phyloP scores from a whole-genome alignment of 176 grass and related monocot species.

The Oryza coarctata region DNA sequence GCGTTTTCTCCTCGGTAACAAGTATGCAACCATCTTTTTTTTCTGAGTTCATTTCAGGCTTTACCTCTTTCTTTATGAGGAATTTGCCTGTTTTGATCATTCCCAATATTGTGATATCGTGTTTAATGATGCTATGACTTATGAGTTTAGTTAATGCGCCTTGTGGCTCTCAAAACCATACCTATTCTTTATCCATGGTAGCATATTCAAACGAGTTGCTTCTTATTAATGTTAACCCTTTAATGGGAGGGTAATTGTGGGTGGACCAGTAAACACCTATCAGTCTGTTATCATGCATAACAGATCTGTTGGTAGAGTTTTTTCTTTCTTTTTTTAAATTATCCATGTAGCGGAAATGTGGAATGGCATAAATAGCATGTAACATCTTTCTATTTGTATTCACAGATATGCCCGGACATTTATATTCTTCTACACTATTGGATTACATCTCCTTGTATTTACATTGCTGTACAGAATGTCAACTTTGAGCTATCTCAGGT shows the following conservation, averaged over 20 bases:
- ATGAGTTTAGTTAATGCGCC: neutral
- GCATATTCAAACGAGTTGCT: neutral
- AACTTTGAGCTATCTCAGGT: conserved; percentile 89
- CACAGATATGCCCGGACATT: conserved; percentile 92
- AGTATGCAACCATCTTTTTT: conserved; percentile 55
- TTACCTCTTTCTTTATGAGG: neutral
- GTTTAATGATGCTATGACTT: neutral
- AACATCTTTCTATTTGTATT: conserved; percentile 20
- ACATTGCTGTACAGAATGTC: conserved; percentile 99
- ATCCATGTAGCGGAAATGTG: neutral
- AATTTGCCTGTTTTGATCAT: conserved; percentile 7
- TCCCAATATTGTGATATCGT: neutral
- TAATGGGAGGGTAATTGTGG: neutral
- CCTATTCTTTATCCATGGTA: neutral
- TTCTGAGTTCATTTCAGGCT: conserved; percentile 3
- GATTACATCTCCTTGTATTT: conserved; percentile 98
- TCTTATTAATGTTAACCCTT: conserved; percentile 9
- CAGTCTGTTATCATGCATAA: neutral
- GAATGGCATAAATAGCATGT: conserved; percentile 8
- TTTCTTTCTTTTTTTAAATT: neutral
- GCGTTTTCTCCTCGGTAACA: conserved; percentile 99
- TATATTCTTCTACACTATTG: conserved; percentile 98
- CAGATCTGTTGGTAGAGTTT: neutral
- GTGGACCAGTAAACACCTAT: neutral
- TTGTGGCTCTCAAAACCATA: neutral